Base-by-base conservation (phyloP, 148 eudicot species). In the Mesembryanthemum crystallinum region DNA sequence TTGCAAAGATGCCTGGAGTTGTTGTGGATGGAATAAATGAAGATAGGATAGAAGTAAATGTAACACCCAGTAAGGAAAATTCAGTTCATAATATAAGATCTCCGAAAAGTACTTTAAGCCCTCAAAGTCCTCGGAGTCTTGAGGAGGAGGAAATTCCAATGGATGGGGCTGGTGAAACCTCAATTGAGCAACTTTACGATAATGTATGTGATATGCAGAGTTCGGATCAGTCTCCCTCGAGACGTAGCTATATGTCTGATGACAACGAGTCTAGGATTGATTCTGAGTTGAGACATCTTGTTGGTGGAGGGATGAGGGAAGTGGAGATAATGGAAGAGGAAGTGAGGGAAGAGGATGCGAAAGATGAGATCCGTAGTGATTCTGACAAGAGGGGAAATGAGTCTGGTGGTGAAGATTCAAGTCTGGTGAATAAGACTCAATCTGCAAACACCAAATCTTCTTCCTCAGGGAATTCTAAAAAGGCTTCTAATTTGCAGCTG, bases 131-230 rank as follows among this genome's bases (percentile, higher is more conserved):
- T 35, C 81, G 65, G 43, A 80, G 80, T 67, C 84, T 58, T 55
- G 81, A 68, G 3, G 83, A 43, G 60, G 87, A 80, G 32, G 87
- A 80, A 63, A 80, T 72, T 59, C 78, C 77, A 18, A 82, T 69
- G 66, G 82, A 82, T 71, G 88, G 71, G 42, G 88, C 60, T 37
- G 57, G 84, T 51, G 98, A 92, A 49, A 84, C 97, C 45, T 92
- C 99, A 17, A 96, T 96, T 75, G 94, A 96, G 71, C 92, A 96
- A 59, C 98, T 96, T 70, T 96, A 89, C 73, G 92, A 92, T 73
- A 96, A 96, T 79, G 97, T 96, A 7, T 96, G 94, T 84, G 99
- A 96, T 80, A 90, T 96, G 97, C 94, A 92, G 84, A 96, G 99
- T 64, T 96, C 99, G 54, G 98, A 96, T 82, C 97, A 91, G 59